phyloP scores from a whole-genome alignment of 2,329 filamentous ascomycete genomes.

The Aspergillus piperis region DNA sequence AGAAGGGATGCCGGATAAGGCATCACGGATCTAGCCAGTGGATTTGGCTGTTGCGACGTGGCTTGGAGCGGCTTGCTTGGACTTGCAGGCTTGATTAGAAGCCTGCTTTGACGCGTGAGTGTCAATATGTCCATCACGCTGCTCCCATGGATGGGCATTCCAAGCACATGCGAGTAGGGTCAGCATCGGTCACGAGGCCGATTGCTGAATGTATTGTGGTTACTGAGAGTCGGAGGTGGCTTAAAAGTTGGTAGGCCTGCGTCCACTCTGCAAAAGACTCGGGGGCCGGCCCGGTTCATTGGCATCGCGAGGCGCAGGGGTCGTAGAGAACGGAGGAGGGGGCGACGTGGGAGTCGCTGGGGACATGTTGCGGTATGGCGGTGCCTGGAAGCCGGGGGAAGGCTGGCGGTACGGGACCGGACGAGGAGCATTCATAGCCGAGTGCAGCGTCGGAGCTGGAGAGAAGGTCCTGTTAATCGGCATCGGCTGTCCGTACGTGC shows the following conservation, averaged over 20 bases:
- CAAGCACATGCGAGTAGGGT: background rate
- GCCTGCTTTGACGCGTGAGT: background rate
- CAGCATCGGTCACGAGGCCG: background rate
- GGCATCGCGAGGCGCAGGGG: constrained; percentile 19
- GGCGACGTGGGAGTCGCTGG: constrained; percentile 29
- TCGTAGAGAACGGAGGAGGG: constrained; percentile 33
- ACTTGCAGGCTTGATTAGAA: background rate
- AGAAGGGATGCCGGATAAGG: background rate
- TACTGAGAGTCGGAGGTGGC: constrained; percentile 31
- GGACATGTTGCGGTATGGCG: constrained; percentile 23
- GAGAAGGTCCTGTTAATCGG: constrained; percentile 3
- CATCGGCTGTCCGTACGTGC: background rate
- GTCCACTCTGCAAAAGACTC: constrained; percentile 43
- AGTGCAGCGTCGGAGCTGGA: constrained; percentile 17
- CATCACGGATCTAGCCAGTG: background rate
- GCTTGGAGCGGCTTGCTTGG: background rate
- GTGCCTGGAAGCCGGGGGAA: constrained; percentile 21
- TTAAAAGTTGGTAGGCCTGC: constrained; percentile 39
- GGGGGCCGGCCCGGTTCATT: constrained; percentile 37
- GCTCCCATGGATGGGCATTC: background rate
- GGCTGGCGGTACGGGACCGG: constrained; percentile 25
- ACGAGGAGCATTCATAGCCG: constrained; percentile 17
- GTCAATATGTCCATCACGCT: background rate
- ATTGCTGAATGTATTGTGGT: background rate
- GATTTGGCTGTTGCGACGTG: background rate